Conservation (phyloP, 495 filamentous ascomycete genomes). For the Extremus antarcticus region DNA sequence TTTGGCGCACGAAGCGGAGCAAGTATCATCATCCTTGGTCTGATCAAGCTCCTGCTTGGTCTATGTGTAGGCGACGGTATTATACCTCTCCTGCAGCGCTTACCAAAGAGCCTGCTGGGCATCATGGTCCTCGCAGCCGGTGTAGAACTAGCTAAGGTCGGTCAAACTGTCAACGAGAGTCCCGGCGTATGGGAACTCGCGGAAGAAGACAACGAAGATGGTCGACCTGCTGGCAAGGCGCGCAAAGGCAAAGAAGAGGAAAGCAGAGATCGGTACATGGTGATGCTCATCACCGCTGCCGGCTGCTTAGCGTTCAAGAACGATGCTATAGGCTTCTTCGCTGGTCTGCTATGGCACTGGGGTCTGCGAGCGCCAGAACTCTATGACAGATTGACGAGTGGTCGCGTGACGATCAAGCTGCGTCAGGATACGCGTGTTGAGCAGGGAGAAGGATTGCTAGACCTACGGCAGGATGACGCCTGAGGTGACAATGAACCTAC, state of each 20-base stretch:
- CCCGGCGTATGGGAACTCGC: slow-evolving; percentile 43
- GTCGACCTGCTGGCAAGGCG: slow-evolving; percentile 8
- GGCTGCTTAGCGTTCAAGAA: slow-evolving; percentile 77
- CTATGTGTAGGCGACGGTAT: slow-evolving; percentile 60
- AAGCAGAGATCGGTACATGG: slow-evolving; percentile 60
- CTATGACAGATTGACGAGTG: slow-evolving; percentile 1
- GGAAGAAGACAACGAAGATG: slow-evolving; percentile 26
- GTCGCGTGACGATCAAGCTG: not conserved
- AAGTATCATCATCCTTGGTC: slow-evolving; percentile 66
- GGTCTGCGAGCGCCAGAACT: slow-evolving; percentile 27
- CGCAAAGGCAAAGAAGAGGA: slow-evolving; percentile 45
- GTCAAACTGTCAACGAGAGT: slow-evolving; percentile 65
- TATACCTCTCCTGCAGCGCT: slow-evolving; percentile 52
- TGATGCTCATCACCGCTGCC: slow-evolving; percentile 80
- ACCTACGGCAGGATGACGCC: not conserved
- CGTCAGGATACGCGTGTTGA: not conserved
- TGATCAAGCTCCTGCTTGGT: slow-evolving; percentile 65
- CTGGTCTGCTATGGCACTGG: slow-evolving; percentile 64
- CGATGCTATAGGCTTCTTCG: slow-evolving; percentile 75
- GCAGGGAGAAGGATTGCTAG: slow-evolving; percentile 1
- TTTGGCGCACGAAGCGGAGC: slow-evolving; percentile 85
- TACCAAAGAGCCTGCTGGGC: slow-evolving; percentile 64
- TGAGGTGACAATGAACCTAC: not conserved
- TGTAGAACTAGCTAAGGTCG: slow-evolving; percentile 72
- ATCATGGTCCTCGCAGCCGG: slow-evolving; percentile 85